Evolutionary conservation across 2,329 filamentous ascomycete species (phyloP), one percentile per base, ranked within the genome.

Genomic region (Beauveria caledonica): DNA sequence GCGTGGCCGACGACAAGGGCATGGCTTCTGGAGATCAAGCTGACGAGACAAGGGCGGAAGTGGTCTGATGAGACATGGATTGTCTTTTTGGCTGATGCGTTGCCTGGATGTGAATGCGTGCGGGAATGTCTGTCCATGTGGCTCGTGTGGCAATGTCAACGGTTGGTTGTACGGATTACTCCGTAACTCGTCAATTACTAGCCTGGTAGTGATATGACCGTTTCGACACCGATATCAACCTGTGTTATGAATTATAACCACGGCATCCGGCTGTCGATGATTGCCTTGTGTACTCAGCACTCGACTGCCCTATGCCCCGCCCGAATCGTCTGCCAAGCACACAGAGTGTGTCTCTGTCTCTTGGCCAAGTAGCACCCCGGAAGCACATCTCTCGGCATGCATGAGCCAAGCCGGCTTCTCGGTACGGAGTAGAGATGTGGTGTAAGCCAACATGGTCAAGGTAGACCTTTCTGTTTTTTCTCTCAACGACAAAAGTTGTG

Each of bases 271-370:
- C 33, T 36, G 33, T 36, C 11, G 33, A 36, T 13, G 33, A 36
- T 36, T 36, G 11, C 11, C 33, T 36, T 36, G 10, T 51, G 49
- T 15, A 51, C 36, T 51, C 25, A 25, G 17, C 49, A 53, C 50
- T 25, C 21, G 17, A 29, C 27, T 13, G 50, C 50, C 50, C 7
- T 53, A 25, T 25, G 50, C 50, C 50, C 50, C 50, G 50, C 52
- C 33, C 52, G 23, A 55, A 55, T 55, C 52, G 52, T 51, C 45
- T 27, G 52, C 40, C 52, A 55, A 55, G 52, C 25, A 55, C 52
- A 5, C 11, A 36, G 33, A 5, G 11, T 2, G 29, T 33, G 29
- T 33, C 1, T 33, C 29, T 11, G 29, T 33, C 29, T 33, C 29
- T 36, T 36, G 33, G 33, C 33, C 13, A 29, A 29, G 33, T n/a